Conservation (phyloP, 345 rosid genomes). For the Citrus sp. region DNA sequence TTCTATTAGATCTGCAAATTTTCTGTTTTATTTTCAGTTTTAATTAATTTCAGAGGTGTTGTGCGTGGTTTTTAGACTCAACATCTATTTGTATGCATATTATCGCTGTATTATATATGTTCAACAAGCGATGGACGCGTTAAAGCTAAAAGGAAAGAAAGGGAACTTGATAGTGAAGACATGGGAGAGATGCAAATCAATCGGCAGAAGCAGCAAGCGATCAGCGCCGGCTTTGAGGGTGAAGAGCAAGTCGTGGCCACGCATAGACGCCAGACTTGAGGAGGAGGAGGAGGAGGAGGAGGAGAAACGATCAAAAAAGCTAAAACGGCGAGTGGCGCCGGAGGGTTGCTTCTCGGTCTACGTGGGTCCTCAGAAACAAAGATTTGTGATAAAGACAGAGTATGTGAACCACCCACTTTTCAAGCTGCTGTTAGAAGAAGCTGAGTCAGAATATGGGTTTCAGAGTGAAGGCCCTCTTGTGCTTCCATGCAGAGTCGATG, state of each 20-base stretch:
- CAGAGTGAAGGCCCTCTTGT: slow-evolving; percentile 52
- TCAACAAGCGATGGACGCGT: slow-evolving; percentile 18
- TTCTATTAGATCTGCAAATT: neutral
- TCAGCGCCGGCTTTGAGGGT: neutral
- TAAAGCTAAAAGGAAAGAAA: slow-evolving; percentile 23
- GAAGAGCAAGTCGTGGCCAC: slow-evolving; percentile 39
- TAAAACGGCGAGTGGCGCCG: slow-evolving; percentile 34
- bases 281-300: neutral
- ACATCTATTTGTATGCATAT: slow-evolving; percentile 7
- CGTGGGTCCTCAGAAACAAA: slow-evolving; percentile 55
- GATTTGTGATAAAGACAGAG: slow-evolving; percentile 54
- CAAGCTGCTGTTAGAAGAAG: slow-evolving; percentile 58
- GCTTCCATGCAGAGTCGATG: slow-evolving; percentile 61
- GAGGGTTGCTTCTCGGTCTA: slow-evolving; percentile 67
- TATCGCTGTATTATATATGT: no score
- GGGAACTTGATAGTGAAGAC: slow-evolving; percentile 40
- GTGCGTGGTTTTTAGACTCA: slow-evolving; percentile 14
- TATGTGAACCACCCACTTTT: slow-evolving; percentile 61
- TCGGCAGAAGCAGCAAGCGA: slow-evolving; percentile 20
- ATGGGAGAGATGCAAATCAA: slow-evolving; percentile 51
- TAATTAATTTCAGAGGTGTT: slow-evolving; percentile 3
- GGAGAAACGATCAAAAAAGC: neutral
- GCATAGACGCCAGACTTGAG: neutral
- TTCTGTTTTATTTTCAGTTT: no score
- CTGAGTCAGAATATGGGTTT: slow-evolving; percentile 65